Evolutionary conservation across 2,329 filamentous ascomycete genomes (phyloP).

Genomic region (Lecanicillium sp.): DNA sequence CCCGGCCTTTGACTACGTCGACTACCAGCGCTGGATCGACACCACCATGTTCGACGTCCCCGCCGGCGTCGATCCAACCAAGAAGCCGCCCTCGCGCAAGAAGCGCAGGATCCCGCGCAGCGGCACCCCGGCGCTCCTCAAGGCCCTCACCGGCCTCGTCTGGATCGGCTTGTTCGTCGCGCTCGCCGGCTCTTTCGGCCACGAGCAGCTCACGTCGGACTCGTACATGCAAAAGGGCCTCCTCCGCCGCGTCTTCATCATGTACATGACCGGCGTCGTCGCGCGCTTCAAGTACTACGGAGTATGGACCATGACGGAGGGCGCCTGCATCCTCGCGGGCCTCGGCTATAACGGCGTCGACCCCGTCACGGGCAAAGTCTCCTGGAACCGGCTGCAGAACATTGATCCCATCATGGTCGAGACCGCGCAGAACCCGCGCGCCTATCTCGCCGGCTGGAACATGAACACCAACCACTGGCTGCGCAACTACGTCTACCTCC

Average conservation of each 20-base stretch:
- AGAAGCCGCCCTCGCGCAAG: conserved; percentile 79
- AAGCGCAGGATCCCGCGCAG: conserved; percentile 90
- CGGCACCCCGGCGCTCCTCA: conserved; percentile 74
- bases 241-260: conserved; percentile 64
- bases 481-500: conserved; percentile 89
- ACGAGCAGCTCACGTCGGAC: conserved; percentile 57
- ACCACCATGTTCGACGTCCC: conserved; percentile 91
- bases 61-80: conserved; percentile 71
- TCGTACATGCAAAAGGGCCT: conserved; percentile 63
- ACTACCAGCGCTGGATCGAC: conserved; percentile 89
- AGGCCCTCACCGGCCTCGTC: conserved; percentile 63
- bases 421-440: conserved; percentile 86
- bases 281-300: conserved; percentile 92
- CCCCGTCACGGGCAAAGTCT: conserved; percentile 73
- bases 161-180: conserved; percentile 79
- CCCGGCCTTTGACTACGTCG: conserved; percentile 88
- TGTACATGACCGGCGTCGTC: conserved; percentile 80
- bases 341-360: conserved; percentile 94
- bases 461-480: conserved; percentile 98
- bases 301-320: conserved; percentile 89
- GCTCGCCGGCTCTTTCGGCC: conserved; percentile 61
- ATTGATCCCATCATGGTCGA: conserved; percentile 83
- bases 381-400: conserved; percentile 84
- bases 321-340: conserved; percentile 86
- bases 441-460: conserved; percentile 90